phyloP scores from a whole-genome alignment of 345 rosid genomes.

The Cardiospermum halicacabum region DNA sequence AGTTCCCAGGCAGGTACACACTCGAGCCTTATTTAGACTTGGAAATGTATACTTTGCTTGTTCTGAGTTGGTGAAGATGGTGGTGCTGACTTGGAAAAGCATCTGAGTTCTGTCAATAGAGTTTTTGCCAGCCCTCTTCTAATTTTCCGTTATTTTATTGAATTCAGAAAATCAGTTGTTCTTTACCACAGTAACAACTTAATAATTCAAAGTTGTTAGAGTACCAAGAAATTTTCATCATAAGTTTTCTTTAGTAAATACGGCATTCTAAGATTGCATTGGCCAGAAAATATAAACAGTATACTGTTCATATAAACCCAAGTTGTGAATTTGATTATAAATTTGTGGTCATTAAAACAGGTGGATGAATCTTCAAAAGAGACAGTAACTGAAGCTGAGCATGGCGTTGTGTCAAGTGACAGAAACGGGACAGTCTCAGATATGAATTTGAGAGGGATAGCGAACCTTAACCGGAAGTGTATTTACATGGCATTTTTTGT shows the following conservation, averaged over 20 bases:
- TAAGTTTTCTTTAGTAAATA: too few relatives aligned
- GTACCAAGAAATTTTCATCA: too few relatives aligned
- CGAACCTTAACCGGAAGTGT: not conserved
- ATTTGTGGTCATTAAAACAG: too few relatives aligned
- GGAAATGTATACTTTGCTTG: not conserved
- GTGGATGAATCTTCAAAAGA: conserved; percentile 25
- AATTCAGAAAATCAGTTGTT: too few relatives aligned
- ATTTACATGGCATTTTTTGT: conserved; percentile 18
- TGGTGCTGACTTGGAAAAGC: too few relatives aligned
- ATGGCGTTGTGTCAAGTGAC: conserved; percentile 3
- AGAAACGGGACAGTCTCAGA: conserved; percentile 6
- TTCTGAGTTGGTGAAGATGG: conserved; percentile 5
- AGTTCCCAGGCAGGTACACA: conserved; percentile 54
- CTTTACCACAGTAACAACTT: too few relatives aligned
- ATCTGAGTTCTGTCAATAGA: not conserved
- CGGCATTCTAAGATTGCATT: too few relatives aligned
- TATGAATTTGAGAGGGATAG: not conserved
- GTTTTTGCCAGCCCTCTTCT: not conserved
- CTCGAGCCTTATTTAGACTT: not conserved
- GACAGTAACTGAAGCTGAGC: conserved; percentile 1
- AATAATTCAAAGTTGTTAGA: too few relatives aligned
- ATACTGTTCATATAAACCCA: too few relatives aligned
- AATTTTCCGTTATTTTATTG: too few relatives aligned
- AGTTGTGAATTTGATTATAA: too few relatives aligned
- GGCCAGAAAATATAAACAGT: too few relatives aligned